phyloP scores from a whole-genome alignment of 179 eudicot species.

The Beta macrorhiza region DNA sequence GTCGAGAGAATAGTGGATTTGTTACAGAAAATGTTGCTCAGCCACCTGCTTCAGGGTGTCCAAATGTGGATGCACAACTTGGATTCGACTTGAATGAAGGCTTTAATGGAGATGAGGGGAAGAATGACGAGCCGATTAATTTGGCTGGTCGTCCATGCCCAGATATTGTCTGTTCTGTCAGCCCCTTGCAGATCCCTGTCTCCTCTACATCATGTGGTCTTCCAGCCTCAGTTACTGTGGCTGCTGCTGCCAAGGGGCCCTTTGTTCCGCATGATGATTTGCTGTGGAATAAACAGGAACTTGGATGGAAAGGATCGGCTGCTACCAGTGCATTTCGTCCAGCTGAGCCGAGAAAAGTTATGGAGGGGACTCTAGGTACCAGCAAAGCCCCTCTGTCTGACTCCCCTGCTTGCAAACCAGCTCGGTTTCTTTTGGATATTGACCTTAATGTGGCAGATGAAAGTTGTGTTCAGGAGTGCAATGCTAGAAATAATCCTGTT shows the following conservation, averaged over 20 bases:
- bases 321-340: constrained; percentile 80
- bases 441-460: constrained; percentile 75
- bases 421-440: constrained; percentile 47
- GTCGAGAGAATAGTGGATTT: constrained; percentile 20
- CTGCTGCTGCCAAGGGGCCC: constrained; percentile 44
- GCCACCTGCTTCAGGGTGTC: constrained; percentile 31
- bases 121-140: constrained; percentile 34
- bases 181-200: constrained; percentile 39
- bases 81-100: constrained; percentile 95
- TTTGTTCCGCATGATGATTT: constrained; percentile 39
- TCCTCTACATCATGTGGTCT: constrained; percentile 33
- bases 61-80: constrained; percentile 45
- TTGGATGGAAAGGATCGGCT: constrained; percentile 51
- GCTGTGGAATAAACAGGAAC: constrained; percentile 38
- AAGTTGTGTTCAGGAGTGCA: constrained; percentile 31
- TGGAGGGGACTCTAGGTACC: constrained; percentile 24
- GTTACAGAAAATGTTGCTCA: constrained; percentile 28
- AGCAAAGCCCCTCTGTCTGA: constrained; percentile 32
- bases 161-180: constrained; percentile 28
- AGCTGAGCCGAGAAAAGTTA: constrained; percentile 47
- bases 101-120: constrained; percentile 67
- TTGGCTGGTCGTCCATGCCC: constrained; percentile 17
- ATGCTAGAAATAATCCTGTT: constrained; percentile 8
- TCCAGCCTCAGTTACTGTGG: constrained; percentile 43
- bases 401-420: constrained; percentile 32